phyloP scores from a whole-genome alignment of 140 eudicot genomes.

The Erigeron philadelphicus region DNA sequence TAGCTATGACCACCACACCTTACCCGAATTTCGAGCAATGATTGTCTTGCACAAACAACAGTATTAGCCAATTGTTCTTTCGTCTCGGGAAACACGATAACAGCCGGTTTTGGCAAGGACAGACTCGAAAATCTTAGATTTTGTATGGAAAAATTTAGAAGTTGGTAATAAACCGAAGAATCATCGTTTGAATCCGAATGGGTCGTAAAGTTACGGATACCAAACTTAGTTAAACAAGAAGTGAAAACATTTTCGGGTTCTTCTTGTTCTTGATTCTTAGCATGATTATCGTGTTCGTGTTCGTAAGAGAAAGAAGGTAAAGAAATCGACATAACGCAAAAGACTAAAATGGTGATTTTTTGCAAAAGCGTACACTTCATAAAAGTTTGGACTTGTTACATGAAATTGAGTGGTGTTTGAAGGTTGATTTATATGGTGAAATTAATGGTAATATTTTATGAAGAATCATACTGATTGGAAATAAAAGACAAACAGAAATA shows the following conservation, averaged over 20 bases:
- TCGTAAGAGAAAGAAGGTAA: conserved; percentile 19
- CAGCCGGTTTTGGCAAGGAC: conserved; percentile 50
- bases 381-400: background rate
- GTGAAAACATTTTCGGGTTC: conserved; percentile 23
- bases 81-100: conserved; percentile 55
- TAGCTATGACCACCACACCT: conserved; percentile 88
- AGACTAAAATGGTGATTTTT: conserved; percentile 6
- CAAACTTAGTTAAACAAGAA: conserved; percentile 41
- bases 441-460: conserved; percentile 2
- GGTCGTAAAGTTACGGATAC: conserved; percentile 46
- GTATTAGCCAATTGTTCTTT: conserved; percentile 42
- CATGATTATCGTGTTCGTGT: conserved; percentile 3
- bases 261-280: background rate
- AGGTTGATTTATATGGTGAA: conserved; percentile 24
- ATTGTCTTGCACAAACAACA: conserved; percentile 38
- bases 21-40: conserved; percentile 43
- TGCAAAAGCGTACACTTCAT: conserved; percentile 25
- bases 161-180: conserved; percentile 29
- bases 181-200: conserved; percentile 35
- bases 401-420: background rate
- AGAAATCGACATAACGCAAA: conserved; percentile 16
- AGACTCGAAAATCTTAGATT: conserved; percentile 55
- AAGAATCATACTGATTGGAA: conserved; percentile 24
- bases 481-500: conserved; percentile 28
- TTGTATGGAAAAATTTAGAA: conserved; percentile 63